These are phyloP conservation scores for Deinandra increscens DNA, from an alignment of 129 eudicot species.

Conservation along the genomic window DNA sequence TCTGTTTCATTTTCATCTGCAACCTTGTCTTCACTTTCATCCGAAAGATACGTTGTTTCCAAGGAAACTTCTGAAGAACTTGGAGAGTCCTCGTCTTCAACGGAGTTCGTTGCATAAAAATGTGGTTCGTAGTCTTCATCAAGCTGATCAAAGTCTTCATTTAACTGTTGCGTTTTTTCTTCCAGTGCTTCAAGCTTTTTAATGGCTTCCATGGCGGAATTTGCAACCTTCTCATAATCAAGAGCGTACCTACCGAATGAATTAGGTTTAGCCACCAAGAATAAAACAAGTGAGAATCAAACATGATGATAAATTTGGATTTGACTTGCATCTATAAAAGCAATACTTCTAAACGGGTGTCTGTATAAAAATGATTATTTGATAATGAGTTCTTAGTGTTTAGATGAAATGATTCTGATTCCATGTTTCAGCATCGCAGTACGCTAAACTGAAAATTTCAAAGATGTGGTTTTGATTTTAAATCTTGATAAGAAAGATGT, in stretches of 20 bases:
- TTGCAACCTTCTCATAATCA: constrained; percentile 44
- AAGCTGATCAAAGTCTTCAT: constrained; percentile 29
- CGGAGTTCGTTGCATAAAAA: constrained; percentile 23
- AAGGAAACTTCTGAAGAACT: constrained; percentile 20
- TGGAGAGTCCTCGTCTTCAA: constrained; percentile 26
- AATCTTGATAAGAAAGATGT: background rate
- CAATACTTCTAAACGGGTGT: background rate
- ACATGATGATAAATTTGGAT: background rate
- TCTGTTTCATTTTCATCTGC: constrained; percentile 6
- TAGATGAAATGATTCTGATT: background rate
- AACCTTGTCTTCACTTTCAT: constrained; percentile 10
- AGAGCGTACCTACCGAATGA: constrained; percentile 33
- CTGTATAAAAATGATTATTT: background rate
- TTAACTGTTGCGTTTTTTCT: constrained; percentile 28
- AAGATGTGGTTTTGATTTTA: constrained; percentile 4
- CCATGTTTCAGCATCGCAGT: background rate
- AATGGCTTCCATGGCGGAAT: constrained; percentile 45
- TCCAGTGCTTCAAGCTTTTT: constrained; percentile 45
- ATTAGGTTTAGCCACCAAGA: background rate
- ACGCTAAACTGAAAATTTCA: background rate
- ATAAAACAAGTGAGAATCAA: no score
- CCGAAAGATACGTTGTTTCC: constrained; percentile 13
- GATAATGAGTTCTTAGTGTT: background rate
- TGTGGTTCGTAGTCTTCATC: constrained; percentile 30
- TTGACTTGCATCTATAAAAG: background rate